Evolutionary conservation across 352 stramenopile species (phyloP).

Genomic region (Phytophthora brassicae): DNA sequence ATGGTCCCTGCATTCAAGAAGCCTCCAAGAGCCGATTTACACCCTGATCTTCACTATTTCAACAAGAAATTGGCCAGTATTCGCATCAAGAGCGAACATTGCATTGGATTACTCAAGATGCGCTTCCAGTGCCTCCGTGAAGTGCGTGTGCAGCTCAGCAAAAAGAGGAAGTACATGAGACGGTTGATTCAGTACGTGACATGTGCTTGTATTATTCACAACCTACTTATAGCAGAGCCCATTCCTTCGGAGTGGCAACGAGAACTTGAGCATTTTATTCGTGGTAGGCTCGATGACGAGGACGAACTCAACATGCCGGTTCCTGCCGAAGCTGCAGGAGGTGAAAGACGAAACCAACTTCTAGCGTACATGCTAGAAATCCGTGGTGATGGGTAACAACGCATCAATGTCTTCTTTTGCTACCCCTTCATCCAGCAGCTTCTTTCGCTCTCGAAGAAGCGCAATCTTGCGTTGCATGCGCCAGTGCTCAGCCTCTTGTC

Average conservation of each 20-base stretch:
- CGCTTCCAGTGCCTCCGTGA: constrained; percentile 25
- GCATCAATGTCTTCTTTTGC: constrained; percentile 14
- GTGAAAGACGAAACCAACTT: not conserved
- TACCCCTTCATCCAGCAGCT: constrained; percentile 17
- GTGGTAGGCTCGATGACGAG: too few species aligned
- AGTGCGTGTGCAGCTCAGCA: constrained; percentile 3
- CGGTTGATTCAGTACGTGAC: constrained; percentile 8
- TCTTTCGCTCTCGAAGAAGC: constrained; percentile 15
- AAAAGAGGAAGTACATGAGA: constrained; percentile 22
- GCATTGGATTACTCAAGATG: constrained; percentile 24
- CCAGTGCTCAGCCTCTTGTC: constrained; percentile 12
- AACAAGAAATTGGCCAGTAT: constrained; percentile 16
- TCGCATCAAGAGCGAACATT: constrained; percentile 30
- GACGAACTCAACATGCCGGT: too few species aligned
- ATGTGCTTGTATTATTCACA: too few species aligned
- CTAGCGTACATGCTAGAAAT: constrained; percentile 22
- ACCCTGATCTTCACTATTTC: constrained; percentile 20
- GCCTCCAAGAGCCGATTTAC: constrained; percentile 3
- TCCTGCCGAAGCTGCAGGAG: too few species aligned
- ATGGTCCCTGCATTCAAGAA: constrained; percentile 30
- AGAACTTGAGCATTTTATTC: too few species aligned
- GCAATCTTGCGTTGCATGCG: constrained; percentile 6
- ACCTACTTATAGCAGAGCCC: too few species aligned
- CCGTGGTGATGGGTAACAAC: constrained; percentile 7
- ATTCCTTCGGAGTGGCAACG: too few species aligned